phyloP scores from a whole-genome alignment of 2,329 filamentous ascomycete genomes.

The Fusarium anguioides region DNA sequence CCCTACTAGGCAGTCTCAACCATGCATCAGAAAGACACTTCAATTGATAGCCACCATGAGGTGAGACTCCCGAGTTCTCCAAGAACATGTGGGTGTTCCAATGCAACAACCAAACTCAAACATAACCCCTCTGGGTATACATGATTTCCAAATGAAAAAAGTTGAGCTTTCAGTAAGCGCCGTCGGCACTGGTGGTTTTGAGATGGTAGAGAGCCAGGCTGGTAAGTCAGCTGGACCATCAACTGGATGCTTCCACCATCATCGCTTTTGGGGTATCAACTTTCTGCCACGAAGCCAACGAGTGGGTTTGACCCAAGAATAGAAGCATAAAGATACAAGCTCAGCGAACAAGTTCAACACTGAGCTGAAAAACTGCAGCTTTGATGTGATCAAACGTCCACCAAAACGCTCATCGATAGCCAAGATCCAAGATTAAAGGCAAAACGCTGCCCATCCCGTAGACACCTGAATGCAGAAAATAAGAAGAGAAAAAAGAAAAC shows the following conservation, averaged over 20 bases:
- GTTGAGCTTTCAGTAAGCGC: conserved; percentile 33
- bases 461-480: conserved; percentile 25
- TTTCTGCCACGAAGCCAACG: conserved; percentile 46
- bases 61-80: conserved; percentile 22
- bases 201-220: conserved; percentile 21
- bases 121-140: conserved; percentile 27
- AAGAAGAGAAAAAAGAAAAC: conserved; percentile 36
- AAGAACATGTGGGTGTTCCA: conserved; percentile 18
- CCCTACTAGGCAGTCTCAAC: conserved; percentile 24
- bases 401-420: conserved; percentile 17
- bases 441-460: conserved; percentile 13
- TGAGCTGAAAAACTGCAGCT: conserved; percentile 31
- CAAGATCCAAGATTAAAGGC: conserved; percentile 34
- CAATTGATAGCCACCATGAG: conserved; percentile 27
- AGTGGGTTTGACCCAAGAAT: conserved; percentile 42
- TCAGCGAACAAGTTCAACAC: conserved; percentile 35
- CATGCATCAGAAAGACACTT: conserved; percentile 16
- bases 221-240: conserved; percentile 35
- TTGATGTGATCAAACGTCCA: conserved; percentile 12
- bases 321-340: conserved; percentile 42
- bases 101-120: conserved; percentile 35
- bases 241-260: conserved; percentile 39
- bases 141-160: conserved; percentile 34
- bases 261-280: conserved; percentile 53
- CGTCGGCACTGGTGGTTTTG: conserved; percentile 31